Conservation (phyloP, 1,284 basidiomycete genomes). For the Schizopora paradoxa region DNA sequence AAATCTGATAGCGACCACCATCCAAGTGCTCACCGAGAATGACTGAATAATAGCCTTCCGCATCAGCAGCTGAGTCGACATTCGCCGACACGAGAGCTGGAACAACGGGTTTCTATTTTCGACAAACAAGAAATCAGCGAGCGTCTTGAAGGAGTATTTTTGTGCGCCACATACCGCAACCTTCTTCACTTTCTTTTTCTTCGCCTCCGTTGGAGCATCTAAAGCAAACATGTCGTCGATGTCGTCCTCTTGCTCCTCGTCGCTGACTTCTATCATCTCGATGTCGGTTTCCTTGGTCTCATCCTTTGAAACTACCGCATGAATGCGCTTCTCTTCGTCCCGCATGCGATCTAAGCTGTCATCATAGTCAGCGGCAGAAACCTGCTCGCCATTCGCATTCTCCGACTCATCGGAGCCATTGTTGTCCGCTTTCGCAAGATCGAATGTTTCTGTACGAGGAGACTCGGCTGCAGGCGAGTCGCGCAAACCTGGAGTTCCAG, state of each 20-base stretch:
- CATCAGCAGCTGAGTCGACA: slow-evolving; percentile 72
- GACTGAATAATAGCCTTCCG: slow-evolving; percentile 94
- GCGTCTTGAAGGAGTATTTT: too few species aligned
- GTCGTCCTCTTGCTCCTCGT: slow-evolving; percentile 68
- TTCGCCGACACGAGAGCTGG: slow-evolving; percentile 67
- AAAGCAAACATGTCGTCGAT: slow-evolving; percentile 89
- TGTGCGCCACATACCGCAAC: slow-evolving; percentile 43
- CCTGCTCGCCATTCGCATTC: slow-evolving; percentile 51
- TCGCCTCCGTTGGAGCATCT: slow-evolving; percentile 48
- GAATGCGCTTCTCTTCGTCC: slow-evolving; percentile 69
- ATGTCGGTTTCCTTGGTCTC: slow-evolving; percentile 37
- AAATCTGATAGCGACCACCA: slow-evolving; percentile 90
- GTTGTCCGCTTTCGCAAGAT: slow-evolving; percentile 56
- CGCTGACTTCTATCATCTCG: slow-evolving; percentile 54
- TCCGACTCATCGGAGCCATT: slow-evolving; percentile 33
- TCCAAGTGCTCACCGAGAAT: slow-evolving; percentile 95
- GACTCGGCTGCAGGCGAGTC: slow-evolving; percentile 47
- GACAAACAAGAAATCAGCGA: slow-evolving; percentile 16
- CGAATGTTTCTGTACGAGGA: slow-evolving; percentile 50
- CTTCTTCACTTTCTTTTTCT: slow-evolving; percentile 55
- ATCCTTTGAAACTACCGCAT: slow-evolving; percentile 33
- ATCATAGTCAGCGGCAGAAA: slow-evolving; percentile 92
- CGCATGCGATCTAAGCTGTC: slow-evolving; percentile 79
- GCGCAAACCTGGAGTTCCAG: slow-evolving; percentile 37
- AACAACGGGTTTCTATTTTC: slow-evolving; percentile 42